phyloP scores from a whole-genome alignment of 2,329 filamentous ascomycete genomes.

The Didymella segeticola region DNA sequence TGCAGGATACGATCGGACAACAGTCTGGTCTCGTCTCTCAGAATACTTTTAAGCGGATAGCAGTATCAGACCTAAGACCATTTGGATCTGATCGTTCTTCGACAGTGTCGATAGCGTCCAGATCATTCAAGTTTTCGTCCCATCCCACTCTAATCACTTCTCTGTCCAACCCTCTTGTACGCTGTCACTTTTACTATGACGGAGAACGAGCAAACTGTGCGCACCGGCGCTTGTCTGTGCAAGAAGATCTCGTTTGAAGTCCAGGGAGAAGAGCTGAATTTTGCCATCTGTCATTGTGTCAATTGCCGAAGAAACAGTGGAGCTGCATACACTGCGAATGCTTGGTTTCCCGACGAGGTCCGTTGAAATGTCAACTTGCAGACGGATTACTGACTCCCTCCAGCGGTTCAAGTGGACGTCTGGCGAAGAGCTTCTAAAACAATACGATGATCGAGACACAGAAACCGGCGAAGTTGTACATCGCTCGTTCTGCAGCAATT shows the following conservation, averaged over 20 bases:
- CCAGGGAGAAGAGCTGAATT: conserved; percentile 9
- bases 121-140: no score
- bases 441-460: conserved; percentile 13
- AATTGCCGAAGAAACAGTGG: conserved; percentile 10
- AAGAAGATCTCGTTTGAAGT: conserved; percentile 5
- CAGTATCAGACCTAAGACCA: background rate
- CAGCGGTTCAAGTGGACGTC: conserved; percentile 13
- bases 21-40: background rate
- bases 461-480: conserved; percentile 13
- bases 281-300: conserved; percentile 10
- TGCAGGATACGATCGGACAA: background rate
- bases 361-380: background rate
- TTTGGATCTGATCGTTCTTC: no score
- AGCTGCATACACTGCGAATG: conserved; percentile 12
- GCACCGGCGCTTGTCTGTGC: conserved; percentile 14
- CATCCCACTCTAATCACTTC: no score
- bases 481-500: conserved; percentile 11
- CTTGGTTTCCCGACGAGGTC: conserved; percentile 10
- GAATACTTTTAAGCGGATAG: background rate
- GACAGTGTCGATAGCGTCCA: background rate
- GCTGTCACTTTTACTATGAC: background rate
- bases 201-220: background rate
- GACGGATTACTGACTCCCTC: background rate
- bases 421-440: conserved; percentile 3
- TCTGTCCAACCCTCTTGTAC: no score